Base-by-base conservation (phyloP, 2,329 filamentous ascomycete species). In the Hawksworthiomyces lignivorus region DNA sequence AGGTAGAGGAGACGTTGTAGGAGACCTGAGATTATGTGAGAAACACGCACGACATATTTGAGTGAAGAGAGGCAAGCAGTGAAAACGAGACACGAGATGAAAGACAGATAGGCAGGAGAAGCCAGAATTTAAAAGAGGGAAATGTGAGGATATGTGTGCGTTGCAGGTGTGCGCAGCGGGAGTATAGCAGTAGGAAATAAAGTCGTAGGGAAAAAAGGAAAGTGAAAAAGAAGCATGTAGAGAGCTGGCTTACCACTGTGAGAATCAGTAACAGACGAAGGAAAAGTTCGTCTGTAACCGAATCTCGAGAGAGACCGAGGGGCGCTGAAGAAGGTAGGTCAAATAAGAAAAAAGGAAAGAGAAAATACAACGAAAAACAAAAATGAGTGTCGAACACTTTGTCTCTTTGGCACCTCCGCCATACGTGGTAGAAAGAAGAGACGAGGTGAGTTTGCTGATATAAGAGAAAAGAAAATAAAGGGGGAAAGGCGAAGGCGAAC, bases 1-100 rank as follows among this genome's bases (percentile, higher is more conserved):
- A 53, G 59, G 67, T 68, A 62, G 58, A 57, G 72, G 64, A 68
- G 72, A 77, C 75, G 74, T 78, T 58, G 71, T 79, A 58, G 60
- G 58, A 68, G 38, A 41, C 43, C 46, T 48, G 43, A 12, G 11
- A 20, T 33, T 19, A 19, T 40, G 44, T 43, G 39, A 41, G 43
- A 43, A n/a, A 22, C 11, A 28, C n/a, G 27, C 40, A 45, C 41
- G 20, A 33, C 28, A 32, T 26, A 29, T 14, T 19, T 6, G 8
- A 28, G 33, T 21, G 27, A 18, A n/a, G 12, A 22, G 19, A 20
- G 22, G 19, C 22, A 5, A 21, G 19, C 5, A 15, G 22, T 18
- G 24, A 12, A 12, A 24, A 19, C 12, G 18, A 20, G 14, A 22
- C 14, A 31, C 14, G 21, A 21, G 9, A 12, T 26, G 24, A 12